phyloP scores from a whole-genome alignment of 805 yeast genomes.

The Saccharomycopsis sp. region DNA sequence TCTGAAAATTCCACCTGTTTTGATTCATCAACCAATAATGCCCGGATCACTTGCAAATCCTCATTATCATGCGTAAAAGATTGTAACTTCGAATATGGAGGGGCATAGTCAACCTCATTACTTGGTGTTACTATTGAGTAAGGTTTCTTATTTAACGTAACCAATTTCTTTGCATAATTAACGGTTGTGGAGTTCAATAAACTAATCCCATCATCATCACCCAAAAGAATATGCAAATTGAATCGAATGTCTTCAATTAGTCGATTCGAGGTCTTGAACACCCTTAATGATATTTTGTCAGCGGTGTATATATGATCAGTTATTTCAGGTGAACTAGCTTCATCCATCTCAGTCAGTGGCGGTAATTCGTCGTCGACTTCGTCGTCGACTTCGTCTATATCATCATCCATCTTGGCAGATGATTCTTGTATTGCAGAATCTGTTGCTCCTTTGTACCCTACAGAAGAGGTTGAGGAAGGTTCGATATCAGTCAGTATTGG shows the following conservation, averaged over 20 bases:
- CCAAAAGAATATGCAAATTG: constrained; percentile 31
- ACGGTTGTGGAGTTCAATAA: constrained; percentile 24
- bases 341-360: too few species aligned
- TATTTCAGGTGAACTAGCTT: too few species aligned
- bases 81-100: neutral
- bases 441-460: too few species aligned
- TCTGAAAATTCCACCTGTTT: neutral
- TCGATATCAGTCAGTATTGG: too few species aligned
- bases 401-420: too few species aligned
- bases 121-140: constrained; percentile 31
- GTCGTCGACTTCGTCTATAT: too few species aligned
- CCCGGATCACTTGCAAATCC: neutral
- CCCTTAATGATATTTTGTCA: neutral
- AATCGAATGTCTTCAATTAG: constrained; percentile 56
- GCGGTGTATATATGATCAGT: neutral
- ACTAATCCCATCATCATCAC: constrained; percentile 22
- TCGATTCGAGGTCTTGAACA: constrained; percentile 60
- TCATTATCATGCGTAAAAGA: neutral
- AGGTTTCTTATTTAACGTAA: constrained; percentile 23
- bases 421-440: too few species aligned
- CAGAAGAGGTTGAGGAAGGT: too few species aligned
- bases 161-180: constrained; percentile 10
- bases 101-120: constrained; percentile 3
- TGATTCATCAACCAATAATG: constrained; percentile 6
- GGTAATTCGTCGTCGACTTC: too few species aligned